phyloP scores from a whole-genome alignment of 2,329 filamentous ascomycete genomes.

The Hymenoscyphus scutula region DNA sequence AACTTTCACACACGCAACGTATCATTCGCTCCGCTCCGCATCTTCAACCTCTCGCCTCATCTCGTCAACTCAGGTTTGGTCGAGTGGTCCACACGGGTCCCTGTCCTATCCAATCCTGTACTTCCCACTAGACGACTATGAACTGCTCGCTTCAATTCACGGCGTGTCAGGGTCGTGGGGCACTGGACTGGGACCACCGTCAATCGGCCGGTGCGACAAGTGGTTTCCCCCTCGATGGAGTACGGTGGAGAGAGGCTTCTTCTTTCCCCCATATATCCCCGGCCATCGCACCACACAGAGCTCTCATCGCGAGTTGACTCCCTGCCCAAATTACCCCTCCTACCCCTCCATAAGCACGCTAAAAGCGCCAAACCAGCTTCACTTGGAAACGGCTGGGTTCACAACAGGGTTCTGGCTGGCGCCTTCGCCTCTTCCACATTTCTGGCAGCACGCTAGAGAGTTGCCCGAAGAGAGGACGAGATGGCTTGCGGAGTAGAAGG shows the following conservation, averaged over 20 bases:
- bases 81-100: too few species aligned
- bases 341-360: conserved; percentile 14
- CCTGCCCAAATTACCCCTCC: conserved; percentile 13
- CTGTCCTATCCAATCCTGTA: too few species aligned
- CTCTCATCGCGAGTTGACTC: background rate
- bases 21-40: conserved; percentile 4
- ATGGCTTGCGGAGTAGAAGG: conserved; percentile 5
- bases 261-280: conserved; percentile 3
- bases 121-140: too few species aligned
- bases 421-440: background rate
- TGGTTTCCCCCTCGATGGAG: background rate
- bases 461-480: conserved; percentile 21
- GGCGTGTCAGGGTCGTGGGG: conserved; percentile 1
- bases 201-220: conserved; percentile 8
- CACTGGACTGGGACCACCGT: conserved; percentile 4
- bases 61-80: background rate
- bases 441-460: background rate
- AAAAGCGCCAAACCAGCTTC: conserved; percentile 13
- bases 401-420: background rate
- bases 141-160: background rate
- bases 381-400: conserved; percentile 3
- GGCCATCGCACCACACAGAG: conserved; percentile 9
- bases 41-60: background rate
- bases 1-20: background rate
- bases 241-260: background rate